Conservation (phyloP, 306 rosid species). For the Lathyrus sativus region DNA sequence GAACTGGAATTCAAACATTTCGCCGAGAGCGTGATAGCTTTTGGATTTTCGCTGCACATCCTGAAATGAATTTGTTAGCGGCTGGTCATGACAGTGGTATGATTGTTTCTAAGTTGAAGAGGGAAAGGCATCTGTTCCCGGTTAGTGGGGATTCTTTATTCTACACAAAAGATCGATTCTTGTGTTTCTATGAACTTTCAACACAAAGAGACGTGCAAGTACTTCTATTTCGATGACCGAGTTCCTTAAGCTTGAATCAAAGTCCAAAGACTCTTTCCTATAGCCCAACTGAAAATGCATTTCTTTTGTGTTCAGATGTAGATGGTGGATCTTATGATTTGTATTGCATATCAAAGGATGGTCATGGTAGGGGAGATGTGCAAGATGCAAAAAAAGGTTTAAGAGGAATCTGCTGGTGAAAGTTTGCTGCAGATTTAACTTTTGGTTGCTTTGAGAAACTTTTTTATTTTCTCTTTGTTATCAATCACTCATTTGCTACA, state of each 20-base stretch:
- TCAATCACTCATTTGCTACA: too few relatives aligned
- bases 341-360: conserved; percentile 70
- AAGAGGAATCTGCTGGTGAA: too few relatives aligned
- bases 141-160: conserved; percentile 82
- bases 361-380: conserved; percentile 72
- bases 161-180: conserved; percentile 78
- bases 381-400: conserved; percentile 90
- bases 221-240: conserved; percentile 84
- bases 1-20: conserved; percentile 92
- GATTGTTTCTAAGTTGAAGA: conserved; percentile 92
- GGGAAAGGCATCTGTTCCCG: conserved; percentile 92
- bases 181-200: conserved; percentile 79
- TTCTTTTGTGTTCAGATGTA: conserved; percentile 85
- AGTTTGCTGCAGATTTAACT: too few relatives aligned
- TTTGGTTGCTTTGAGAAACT: too few relatives aligned
- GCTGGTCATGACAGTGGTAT: conserved; percentile 99
- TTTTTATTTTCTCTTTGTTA: too few relatives aligned
- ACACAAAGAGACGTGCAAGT: conserved; percentile 81
- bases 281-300: conserved; percentile 87
- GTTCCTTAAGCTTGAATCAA: conserved; percentile 74
- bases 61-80: conserved; percentile 94
- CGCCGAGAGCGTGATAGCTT: conserved; percentile 96
- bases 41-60: conserved; percentile 96
- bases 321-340: conserved; percentile 93
- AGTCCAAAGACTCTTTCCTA: conserved; percentile 88